Evolutionary conservation across 2,329 filamentous ascomycete species (phyloP).

Genomic region (Coniella lustricola): DNA sequence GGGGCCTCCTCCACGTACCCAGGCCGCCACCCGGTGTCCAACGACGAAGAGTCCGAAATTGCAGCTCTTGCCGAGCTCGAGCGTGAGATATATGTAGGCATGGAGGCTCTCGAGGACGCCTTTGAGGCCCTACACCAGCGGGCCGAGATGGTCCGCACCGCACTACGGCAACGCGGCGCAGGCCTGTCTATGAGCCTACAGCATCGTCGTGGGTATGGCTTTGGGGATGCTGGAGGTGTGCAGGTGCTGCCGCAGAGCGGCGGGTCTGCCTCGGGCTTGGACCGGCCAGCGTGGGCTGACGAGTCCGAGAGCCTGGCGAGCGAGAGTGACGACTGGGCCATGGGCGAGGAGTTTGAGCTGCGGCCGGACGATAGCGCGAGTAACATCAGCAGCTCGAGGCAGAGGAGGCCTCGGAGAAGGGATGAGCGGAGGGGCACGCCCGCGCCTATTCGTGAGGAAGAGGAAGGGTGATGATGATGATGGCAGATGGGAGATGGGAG

Average conservation of each 20-base stretch:
- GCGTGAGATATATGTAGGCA: conserved; percentile 84
- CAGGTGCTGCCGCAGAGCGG: conserved; percentile 48
- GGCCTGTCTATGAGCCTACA: conserved; percentile 62
- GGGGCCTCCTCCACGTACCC: conserved; percentile 41
- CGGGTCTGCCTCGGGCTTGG: conserved; percentile 35
- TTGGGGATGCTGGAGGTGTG: conserved; percentile 32
- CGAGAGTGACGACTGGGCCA: conserved; percentile 48
- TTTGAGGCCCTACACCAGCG: conserved; percentile 86
- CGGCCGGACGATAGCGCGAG: conserved; percentile 75
- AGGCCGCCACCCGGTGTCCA: conserved; percentile 60
- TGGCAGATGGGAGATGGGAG: no score
- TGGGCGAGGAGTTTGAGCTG: conserved; percentile 50
- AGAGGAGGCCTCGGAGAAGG: conserved; percentile 59
- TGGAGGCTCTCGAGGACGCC: conserved; percentile 90
- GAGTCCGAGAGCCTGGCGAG: conserved; percentile 38
- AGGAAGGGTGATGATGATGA: conserved; percentile 36
- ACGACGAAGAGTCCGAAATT: conserved; percentile 92
- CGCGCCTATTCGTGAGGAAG: conserved; percentile 63
- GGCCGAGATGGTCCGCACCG: conserved; percentile 72
- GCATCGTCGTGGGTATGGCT: conserved; percentile 39
- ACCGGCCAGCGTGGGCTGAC: conserved; percentile 39
- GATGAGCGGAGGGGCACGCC: conserved; percentile 60
- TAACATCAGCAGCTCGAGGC: conserved; percentile 67
- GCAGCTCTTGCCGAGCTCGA: conserved; percentile 85
- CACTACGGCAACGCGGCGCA: conserved; percentile 73